Base-by-base conservation (phyloP, 495 filamentous ascomycete genomes). In the Evernia prunastri region DNA sequence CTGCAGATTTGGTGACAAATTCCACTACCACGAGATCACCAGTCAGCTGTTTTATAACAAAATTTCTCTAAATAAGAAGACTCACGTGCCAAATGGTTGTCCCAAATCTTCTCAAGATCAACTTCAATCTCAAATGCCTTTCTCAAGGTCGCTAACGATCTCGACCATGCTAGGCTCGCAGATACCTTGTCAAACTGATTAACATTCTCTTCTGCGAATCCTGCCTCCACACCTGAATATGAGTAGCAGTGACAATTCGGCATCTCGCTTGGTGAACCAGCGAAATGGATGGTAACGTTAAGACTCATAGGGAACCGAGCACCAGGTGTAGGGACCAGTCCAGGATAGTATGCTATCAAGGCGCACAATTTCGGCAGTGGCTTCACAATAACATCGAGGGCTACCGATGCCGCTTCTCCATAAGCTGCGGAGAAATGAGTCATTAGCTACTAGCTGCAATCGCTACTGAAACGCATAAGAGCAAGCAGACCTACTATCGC, bases 291-390 rank as follows among this genome's bases (percentile, higher is more conserved):
- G 18, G 81, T 59, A 1, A 86, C 73, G 0, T 75, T 72, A 36
- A 86, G 70, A 12, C 76, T 72, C 3, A 78, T 70, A 0, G 84
- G 79, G 62, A 81, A 85, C 29, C 72, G 70, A 15, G 76, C 72
- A 9, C 77, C 75, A 0, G 79, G 77, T 33, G 77, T 76, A 2
- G 84, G 82, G 56, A 86, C 79, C 27, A 67, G 64, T 42, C 78
- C 77, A 0, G 86, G 86, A 60, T 89, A 88, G 73, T 86, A 89
- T 15, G 82, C 82, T 37, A 86, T 70, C 0, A 88, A 75, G 0
- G 82, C 82, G 59, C 76, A 78, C 33, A 80, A 70, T 39, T 78
- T 73, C 9, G 73, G 75, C 60, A 78, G 69, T 0, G 84, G 80
- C 64, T 83, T 81, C 29, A 73, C 70, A 57, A 80, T 82, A 33